These are phyloP conservation scores for Pleurozium schreberi DNA, from an alignment of 225 moss, liverwort and hornwort species.

Conservation along the genomic window DNA sequence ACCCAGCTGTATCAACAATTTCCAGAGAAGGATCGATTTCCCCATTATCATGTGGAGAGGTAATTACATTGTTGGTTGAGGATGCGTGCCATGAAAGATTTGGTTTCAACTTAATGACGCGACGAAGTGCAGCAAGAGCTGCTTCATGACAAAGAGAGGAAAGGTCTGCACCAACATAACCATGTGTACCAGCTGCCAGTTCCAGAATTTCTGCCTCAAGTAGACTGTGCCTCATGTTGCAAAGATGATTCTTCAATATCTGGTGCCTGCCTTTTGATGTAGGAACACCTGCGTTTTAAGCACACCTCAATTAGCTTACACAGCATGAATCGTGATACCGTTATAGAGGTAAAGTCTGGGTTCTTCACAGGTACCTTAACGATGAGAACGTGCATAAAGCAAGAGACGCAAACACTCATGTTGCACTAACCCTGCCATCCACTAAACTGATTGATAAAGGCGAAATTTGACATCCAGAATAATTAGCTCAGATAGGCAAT, in stretches of 20 bases:
- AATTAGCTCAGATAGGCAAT: not conserved
- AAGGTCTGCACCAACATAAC: constrained; percentile 94
- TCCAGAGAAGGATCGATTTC: not conserved
- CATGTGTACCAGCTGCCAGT: constrained; percentile 80
- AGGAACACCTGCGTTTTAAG: constrained; percentile 63
- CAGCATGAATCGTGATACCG: not conserved
- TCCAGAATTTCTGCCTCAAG: constrained; percentile 45
- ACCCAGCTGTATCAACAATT: not conserved
- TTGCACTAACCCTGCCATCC: not conserved
- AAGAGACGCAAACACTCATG: not conserved
- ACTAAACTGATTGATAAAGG: not conserved
- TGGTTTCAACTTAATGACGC: constrained; percentile 7
- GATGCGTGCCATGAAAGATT: not conserved
- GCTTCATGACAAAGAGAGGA: constrained; percentile 91
- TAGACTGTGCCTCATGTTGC: constrained; percentile 55
- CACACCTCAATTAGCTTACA: not conserved
- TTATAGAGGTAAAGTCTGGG: not conserved
- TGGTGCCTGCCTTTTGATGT: constrained; percentile 68
- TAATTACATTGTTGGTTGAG: not conserved
- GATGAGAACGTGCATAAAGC: not conserved
- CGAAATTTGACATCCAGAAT: not conserved
- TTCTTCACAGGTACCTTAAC: not conserved
- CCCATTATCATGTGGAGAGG: not conserved
- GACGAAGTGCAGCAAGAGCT: constrained; percentile 77
- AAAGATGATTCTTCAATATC: constrained; percentile 58